Percentiles rank a stretch among this genome's conserved stretches.
Conservation (phyloP, 1,139 yeast species). For the Debaryomyces sp. region DNA sequence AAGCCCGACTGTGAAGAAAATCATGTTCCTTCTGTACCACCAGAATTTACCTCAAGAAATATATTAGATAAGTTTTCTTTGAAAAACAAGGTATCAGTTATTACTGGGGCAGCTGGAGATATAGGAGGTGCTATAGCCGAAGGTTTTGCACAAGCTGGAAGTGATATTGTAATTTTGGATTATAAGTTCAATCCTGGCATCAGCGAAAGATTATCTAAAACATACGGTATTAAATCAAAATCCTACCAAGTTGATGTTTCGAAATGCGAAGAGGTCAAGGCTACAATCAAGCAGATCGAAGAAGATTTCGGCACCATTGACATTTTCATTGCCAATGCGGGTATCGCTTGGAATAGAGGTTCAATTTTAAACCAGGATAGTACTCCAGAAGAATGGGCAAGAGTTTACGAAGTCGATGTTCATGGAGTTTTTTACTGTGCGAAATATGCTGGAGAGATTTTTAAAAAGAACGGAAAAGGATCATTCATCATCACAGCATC, state of each 20-base stretch:
- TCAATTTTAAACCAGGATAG: constrained; percentile 59
- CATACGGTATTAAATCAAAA: constrained; percentile 65
- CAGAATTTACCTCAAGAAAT: constrained; percentile 23
- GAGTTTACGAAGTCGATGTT: constrained; percentile 69
- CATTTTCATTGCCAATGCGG: constrained; percentile 88
- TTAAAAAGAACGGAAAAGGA: constrained; percentile 70
- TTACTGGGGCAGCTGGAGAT: constrained; percentile 84
- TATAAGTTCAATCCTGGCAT: constrained; percentile 47
- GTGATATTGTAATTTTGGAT: constrained; percentile 77
- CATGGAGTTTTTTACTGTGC: constrained; percentile 81
- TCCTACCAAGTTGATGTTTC: constrained; percentile 77
- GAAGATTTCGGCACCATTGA: constrained; percentile 78
- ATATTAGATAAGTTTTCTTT: constrained; percentile 56
- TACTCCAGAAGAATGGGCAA: constrained; percentile 55
- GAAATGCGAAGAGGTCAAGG: constrained; percentile 58
- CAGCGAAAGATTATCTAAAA: constrained; percentile 56
- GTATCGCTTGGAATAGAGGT: constrained; percentile 85
- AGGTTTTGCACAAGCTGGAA: constrained; percentile 85
- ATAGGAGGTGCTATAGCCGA: constrained; percentile 80
- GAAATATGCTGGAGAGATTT: constrained; percentile 67
- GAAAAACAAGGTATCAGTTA: constrained; percentile 76
- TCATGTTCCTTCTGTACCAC: constrained; percentile 26
- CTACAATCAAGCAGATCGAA: constrained; percentile 58
- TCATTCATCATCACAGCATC: constrained; percentile 79
- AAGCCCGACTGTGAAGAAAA: neutral